Conservation (phyloP, 208 protist species). For the Acanthamoeba castellanii region DNA sequence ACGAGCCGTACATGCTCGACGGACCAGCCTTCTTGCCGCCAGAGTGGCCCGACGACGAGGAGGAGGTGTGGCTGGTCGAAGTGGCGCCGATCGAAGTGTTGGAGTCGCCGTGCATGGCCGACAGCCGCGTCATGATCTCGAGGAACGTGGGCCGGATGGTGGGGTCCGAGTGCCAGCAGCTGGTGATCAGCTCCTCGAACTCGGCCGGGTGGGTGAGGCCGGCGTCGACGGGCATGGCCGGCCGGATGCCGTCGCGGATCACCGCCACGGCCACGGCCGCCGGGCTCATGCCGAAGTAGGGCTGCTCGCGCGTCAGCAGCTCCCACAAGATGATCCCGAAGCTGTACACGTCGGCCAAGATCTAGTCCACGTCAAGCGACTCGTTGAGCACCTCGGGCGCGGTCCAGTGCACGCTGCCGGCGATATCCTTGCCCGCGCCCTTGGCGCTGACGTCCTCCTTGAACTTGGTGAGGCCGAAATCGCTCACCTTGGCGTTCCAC, state of each 20-base stretch:
- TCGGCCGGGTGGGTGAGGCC: background rate
- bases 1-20: background rate
- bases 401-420: constrained; percentile 15
- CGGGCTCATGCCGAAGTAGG: constrained; percentile 58
- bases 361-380: background rate
- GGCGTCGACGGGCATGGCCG: background rate
- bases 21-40: background rate
- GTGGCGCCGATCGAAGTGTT: background rate
- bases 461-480: constrained; percentile 57
- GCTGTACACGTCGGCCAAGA: constrained; percentile 53
- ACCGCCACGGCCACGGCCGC: constrained; percentile 63
- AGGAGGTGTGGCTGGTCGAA: background rate
- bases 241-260: constrained; percentile 42
- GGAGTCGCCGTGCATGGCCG: constrained; percentile 30
- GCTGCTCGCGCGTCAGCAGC: constrained; percentile 60
- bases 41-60: background rate
- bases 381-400: constrained; percentile 66
- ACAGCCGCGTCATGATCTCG: constrained; percentile 43
- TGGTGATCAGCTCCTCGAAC: constrained; percentile 64
- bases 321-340: constrained; percentile 73
- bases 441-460: constrained; percentile 1
- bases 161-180: constrained; percentile 62
- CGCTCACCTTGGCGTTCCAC: constrained; percentile 52
- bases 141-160: constrained; percentile 63
- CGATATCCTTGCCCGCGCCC: background rate